Percentiles rank a stretch among this genome's conserved stretches.
Evolutionary conservation across 805 yeast genomes (phyloP).

Genomic region (Lachancea mirantina): DNA sequence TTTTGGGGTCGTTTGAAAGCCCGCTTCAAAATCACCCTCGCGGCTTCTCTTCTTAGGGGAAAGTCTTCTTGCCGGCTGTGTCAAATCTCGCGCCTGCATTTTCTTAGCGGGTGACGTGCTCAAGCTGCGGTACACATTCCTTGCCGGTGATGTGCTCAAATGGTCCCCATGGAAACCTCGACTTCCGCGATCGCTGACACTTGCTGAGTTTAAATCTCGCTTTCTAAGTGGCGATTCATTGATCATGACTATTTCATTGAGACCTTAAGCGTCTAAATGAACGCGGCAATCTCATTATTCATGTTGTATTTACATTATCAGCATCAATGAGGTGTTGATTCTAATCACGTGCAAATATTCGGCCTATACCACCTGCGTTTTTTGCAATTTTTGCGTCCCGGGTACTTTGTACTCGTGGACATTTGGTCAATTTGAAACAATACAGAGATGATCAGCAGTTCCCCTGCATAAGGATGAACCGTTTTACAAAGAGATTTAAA

Average conservation of each 20-base stretch:
- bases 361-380: too few species aligned
- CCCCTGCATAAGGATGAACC: slow-evolving; percentile 99
- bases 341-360: slow-evolving; percentile 1
- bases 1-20: slow-evolving; percentile 27
- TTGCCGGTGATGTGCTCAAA: slow-evolving; percentile 5
- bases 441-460: slow-evolving; percentile 99
- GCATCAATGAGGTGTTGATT: too few species aligned
- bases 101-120: slow-evolving; percentile 23
- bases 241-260: slow-evolving; percentile 4
- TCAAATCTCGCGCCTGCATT: slow-evolving; percentile 10
- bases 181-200: too few species aligned
- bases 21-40: slow-evolving; percentile 5
- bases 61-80: slow-evolving; percentile 20
- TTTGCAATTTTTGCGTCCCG: slow-evolving; percentile 1
- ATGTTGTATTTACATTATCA: too few species aligned
- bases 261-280: too few species aligned
- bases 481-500: slow-evolving; percentile 99
- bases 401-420: slow-evolving; percentile 53
- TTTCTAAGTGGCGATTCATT: slow-evolving; percentile 5
- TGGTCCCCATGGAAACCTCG: slow-evolving; percentile 4
- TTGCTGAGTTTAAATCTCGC: slow-evolving; percentile 6
- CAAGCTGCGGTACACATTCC: slow-evolving; percentile 20
- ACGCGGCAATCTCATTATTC: too few species aligned
- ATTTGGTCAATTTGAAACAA: slow-evolving; percentile 99
- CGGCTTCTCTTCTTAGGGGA: slow-evolving; percentile 12